Conservation (phyloP, 768 basidiomycete genomes). For the Kwoniella sp. region DNA sequence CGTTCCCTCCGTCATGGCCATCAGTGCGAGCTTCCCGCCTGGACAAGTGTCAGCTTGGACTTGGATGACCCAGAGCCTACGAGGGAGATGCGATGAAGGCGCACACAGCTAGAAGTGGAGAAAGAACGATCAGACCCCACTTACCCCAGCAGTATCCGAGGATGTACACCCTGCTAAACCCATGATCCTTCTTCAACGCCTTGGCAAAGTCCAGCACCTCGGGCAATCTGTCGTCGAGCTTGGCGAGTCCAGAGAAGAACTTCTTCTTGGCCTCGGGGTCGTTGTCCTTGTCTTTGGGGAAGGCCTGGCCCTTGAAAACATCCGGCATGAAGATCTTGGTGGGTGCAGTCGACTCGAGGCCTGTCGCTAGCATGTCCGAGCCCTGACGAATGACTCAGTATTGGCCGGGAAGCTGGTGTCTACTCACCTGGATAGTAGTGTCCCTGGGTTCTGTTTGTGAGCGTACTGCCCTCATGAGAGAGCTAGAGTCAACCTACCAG, state of each 20-base stretch:
- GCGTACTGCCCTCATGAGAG: not conserved
- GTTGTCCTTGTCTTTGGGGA: slow-evolving; percentile 63
- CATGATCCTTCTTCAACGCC: slow-evolving; percentile 57
- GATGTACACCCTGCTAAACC: slow-evolving; percentile 59
- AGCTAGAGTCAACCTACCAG: slow-evolving; percentile 53
- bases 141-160: slow-evolving; percentile 58
- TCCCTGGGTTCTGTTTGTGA: slow-evolving; percentile 26
- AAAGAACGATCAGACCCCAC: no score
- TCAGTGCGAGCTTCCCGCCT: slow-evolving; percentile 56
- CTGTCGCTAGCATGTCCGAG: slow-evolving; percentile 65
- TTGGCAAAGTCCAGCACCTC: slow-evolving; percentile 63
- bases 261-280: slow-evolving; percentile 63
- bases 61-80: not conserved
- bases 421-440: slow-evolving; percentile 33
- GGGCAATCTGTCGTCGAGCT: slow-evolving; percentile 60
- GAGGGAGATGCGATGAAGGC: no score
- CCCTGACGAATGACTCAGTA: slow-evolving; percentile 58
- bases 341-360: slow-evolving; percentile 55
- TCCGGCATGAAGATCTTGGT: slow-evolving; percentile 70
- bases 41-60: slow-evolving; percentile 28
- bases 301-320: slow-evolving; percentile 65
- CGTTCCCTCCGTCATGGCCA: slow-evolving; percentile 49
- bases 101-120: no score
- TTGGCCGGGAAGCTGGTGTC: not conserved
- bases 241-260: slow-evolving; percentile 63